Base-by-base conservation (phyloP, 768 basidiomycete species). In the Macrolepiota dolichaula region DNA sequence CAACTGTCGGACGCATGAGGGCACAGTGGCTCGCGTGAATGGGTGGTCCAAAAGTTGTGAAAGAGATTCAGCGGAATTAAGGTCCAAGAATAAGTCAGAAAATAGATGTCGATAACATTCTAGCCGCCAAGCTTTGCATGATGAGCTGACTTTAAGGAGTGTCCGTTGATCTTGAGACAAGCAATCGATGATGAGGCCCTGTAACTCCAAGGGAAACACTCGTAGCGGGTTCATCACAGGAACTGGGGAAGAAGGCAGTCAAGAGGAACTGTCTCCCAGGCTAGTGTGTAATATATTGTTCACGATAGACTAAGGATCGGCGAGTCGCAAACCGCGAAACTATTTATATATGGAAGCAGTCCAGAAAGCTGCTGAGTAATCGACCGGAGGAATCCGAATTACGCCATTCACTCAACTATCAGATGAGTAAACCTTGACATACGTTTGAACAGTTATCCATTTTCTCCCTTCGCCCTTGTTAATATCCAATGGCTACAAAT, bases 71-170 rank as follows among this genome's bases (percentile, higher is more conserved):
- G 70, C 51, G 24, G 71, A 67, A 11, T 22, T 17, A 52, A 59
- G 49, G 54, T 61, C 32, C 9, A 72, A 57, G n/a, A 13, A 29
- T 27, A 70, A 55, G 4, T 56, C 62, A 13, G 59, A 49, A 53
- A 73, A 73, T 25, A 46, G 46, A 38, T 70, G 61, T 17, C 54
- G 38, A 49, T 70, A 66, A 65, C 67, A 63, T 24, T 66, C 51
- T 27, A 55, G 42, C 10, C 70, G 67, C 72, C 72, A 73, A 27
- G 61, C 40, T 36, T 58, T 50, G 44, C 68, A 73, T n/a, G 70
- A 66, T 24, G 62, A 36, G 56, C 65, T 69, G 37, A 63, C 64
- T 2, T 52, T 51, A 2, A 53, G 27, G 15, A 72, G 66, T 10
- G 62, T 52, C 11, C 22, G 52, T 24, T 25, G 62, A 27, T 70